phyloP scores from a whole-genome alignment of 2,329 filamentous ascomycete genomes.

The Neofusicoccum kwambonambiense region DNA sequence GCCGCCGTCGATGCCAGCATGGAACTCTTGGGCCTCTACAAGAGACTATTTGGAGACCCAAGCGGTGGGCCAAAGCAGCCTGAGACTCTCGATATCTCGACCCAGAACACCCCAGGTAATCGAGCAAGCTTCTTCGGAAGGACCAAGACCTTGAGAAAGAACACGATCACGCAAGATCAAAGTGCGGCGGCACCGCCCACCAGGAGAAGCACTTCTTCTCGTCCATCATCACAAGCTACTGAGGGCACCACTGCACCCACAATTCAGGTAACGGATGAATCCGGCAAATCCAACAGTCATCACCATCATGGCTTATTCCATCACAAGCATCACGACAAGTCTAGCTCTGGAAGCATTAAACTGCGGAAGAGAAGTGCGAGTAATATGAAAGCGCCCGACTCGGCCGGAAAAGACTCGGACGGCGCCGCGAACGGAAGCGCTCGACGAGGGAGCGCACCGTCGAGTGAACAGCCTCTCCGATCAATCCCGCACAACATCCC shows the following conservation, averaged over 20 bases:
- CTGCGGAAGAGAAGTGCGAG: conserved; percentile 38
- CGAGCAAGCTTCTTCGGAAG: conserved; percentile 63
- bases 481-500: conserved; percentile 42
- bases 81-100: conserved; percentile 21
- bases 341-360: conserved; percentile 38
- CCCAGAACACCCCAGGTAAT: conserved; percentile 36
- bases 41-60: conserved; percentile 71
- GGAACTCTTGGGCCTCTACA: conserved; percentile 79
- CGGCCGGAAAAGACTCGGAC: conserved; percentile 21
- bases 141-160: conserved; percentile 17
- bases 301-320: conserved; percentile 30
- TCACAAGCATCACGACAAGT: conserved; percentile 36
- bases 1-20: conserved; percentile 85
- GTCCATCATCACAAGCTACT: conserved; percentile 28
- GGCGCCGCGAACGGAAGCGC: background rate
- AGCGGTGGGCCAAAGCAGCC: conserved; percentile 27
- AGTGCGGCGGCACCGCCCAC: conserved; percentile 45
- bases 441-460: conserved; percentile 12
- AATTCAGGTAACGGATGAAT: conserved; percentile 67
- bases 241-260: conserved; percentile 54
- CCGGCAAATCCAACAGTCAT: conserved; percentile 33
- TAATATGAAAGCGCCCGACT: conserved; percentile 33
- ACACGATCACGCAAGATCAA: conserved; percentile 15
- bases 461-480: conserved; percentile 36
- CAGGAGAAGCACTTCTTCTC: conserved; percentile 28